A percentile compares a stretch with the other conserved stretches of the same genome.
Conservation (phyloP, 2,329 filamentous ascomycete genomes). For the Hypoxylon sp. region DNA sequence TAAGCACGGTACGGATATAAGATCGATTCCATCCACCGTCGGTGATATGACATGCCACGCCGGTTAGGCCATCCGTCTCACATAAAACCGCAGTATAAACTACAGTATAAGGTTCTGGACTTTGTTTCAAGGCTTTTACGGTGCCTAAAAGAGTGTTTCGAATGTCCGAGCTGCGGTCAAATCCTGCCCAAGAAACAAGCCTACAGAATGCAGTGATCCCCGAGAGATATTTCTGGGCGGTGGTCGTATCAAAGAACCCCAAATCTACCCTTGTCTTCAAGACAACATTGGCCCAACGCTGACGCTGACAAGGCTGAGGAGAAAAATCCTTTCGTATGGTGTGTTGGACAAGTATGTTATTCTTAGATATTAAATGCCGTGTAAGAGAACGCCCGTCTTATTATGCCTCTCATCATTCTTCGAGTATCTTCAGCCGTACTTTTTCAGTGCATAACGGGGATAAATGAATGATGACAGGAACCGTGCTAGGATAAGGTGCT, state of each 20-base stretch:
- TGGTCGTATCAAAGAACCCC: neutral
- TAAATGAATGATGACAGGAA: slow-evolving; percentile 7
- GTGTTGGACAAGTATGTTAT: neutral
- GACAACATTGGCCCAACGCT: neutral
- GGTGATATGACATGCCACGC: neutral
- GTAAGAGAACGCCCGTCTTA: slow-evolving; percentile 15
- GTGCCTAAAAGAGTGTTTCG: no score
- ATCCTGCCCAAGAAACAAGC: no score
- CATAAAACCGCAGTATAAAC: no score
- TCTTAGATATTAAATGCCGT: slow-evolving; percentile 16
- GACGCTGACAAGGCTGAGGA: neutral
- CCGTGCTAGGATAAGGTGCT: slow-evolving; percentile 26
- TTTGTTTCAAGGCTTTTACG: no score
- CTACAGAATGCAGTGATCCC: no score
- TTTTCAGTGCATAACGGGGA: slow-evolving; percentile 4
- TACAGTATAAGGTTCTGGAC: no score
- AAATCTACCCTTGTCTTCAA: neutral
- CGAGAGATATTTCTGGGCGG: no score
- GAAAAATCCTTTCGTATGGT: neutral
- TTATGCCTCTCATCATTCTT: neutral
- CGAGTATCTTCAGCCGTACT: neutral
- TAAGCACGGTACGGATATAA: neutral
- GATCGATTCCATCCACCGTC: neutral
- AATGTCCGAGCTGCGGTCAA: no score
- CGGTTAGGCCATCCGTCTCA: no score